Percentiles rank a stretch among this genome's conserved stretches.
These are phyloP conservation scores for Sporothrix luriei DNA, from an alignment of 2,329 filamentous ascomycete genomes.

Conservation along the genomic window DNA sequence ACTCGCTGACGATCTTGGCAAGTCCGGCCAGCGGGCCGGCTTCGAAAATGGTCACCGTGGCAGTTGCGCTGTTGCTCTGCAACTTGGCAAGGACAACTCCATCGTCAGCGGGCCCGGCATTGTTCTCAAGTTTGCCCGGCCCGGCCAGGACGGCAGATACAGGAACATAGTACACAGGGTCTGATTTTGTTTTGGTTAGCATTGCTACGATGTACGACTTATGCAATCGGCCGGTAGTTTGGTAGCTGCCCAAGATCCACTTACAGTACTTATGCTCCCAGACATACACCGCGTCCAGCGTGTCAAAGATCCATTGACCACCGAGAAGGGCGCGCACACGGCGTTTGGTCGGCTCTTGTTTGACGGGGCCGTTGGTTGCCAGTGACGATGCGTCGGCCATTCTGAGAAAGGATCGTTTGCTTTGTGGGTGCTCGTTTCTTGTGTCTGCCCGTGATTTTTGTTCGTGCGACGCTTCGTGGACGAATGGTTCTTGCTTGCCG, in stretches of 20 bases:
- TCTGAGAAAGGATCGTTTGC: neutral
- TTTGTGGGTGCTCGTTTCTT: neutral
- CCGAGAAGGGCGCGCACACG: conserved; percentile 43
- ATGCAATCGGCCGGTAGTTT: neutral
- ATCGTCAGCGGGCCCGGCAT: conserved; percentile 21
- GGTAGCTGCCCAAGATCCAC: neutral
- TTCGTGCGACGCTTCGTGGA: neutral
- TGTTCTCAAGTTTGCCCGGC: conserved; percentile 23
- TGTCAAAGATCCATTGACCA: conserved; percentile 42
- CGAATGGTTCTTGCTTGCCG: neutral
- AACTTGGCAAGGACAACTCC: conserved; percentile 37
- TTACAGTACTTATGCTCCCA: conserved; percentile 45
- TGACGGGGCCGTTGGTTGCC: conserved; percentile 40
- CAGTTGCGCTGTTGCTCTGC: conserved; percentile 31
- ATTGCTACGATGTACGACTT: neutral
- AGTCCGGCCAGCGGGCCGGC: conserved; percentile 35
- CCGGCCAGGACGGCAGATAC: conserved; percentile 35
- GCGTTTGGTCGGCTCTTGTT: conserved; percentile 41
- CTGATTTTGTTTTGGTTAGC: conserved; percentile 24
- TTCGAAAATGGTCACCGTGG: conserved; percentile 37
- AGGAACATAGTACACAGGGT: conserved; percentile 44
- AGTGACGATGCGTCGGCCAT: conserved; percentile 38
- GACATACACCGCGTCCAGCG: conserved; percentile 42
- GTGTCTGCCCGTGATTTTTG: neutral
- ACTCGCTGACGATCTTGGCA: conserved; percentile 34